A percentile compares a stretch with the other conserved stretches of the same genome.
These are phyloP conservation scores for Collybia mongolica DNA, from an alignment of 768 basidiomycete species.

Conservation along the genomic window DNA sequence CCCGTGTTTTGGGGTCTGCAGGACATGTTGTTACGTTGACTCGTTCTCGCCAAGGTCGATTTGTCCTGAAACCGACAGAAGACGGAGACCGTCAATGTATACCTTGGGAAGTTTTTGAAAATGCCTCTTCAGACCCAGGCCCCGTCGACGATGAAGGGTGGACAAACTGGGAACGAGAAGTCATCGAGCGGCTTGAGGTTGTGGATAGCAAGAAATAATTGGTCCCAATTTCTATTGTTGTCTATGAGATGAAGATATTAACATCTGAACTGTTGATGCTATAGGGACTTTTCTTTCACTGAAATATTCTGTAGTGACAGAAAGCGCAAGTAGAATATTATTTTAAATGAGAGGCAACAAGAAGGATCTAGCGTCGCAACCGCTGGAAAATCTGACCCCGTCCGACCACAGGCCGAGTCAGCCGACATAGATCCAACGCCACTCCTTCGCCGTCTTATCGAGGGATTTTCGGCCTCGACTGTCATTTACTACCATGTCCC, in stretches of 20 bases:
- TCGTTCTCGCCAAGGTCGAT: constrained; percentile 87
- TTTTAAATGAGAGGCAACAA: no score
- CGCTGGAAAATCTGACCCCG: no score
- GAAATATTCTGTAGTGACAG: no score
- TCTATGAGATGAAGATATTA: constrained; percentile 1
- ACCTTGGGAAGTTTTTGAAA: constrained; percentile 73
- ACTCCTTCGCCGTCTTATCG: background rate
- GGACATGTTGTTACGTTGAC: constrained; percentile 93
- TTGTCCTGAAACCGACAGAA: constrained; percentile 48
- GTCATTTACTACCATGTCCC: background rate
- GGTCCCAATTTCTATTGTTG: background rate
- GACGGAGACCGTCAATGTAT: constrained; percentile 61
- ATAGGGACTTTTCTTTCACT: no score
- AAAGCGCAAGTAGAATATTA: no score
- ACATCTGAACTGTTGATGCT: background rate
- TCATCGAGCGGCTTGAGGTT: constrained; percentile 66
- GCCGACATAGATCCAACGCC: no score
- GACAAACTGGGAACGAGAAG: constrained; percentile 79
- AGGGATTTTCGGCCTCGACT: background rate
- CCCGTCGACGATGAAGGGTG: constrained; percentile 67
- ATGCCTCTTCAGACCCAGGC: constrained; percentile 51
- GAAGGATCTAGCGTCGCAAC: no score
- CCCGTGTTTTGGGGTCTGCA: constrained; percentile 77
- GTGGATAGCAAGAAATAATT: constrained; percentile 33
- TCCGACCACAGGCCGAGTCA: no score